A percentile compares a stretch with the other conserved stretches of the same genome.
Conservation (phyloP, 1,139 yeast species). For the Kurtzmaniella quercitrusa region DNA sequence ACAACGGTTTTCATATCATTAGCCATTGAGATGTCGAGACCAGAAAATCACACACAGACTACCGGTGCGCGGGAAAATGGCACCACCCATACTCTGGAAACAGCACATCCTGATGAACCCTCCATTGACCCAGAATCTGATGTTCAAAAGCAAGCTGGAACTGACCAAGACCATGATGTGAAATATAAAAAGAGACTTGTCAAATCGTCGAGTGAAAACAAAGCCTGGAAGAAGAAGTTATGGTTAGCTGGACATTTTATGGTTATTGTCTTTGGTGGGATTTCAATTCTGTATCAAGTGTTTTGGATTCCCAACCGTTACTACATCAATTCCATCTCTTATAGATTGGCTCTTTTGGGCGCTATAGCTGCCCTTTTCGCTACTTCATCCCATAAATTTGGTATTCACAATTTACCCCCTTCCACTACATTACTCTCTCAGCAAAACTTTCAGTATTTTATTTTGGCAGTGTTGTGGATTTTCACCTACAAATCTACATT, state of each 20-base stretch:
- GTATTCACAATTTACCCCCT: slow-evolving; percentile 48
- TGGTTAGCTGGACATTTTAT: slow-evolving; percentile 64
- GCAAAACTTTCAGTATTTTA: slow-evolving; percentile 63
- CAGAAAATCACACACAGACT: background rate
- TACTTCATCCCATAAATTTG: slow-evolving; percentile 57
- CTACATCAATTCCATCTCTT: slow-evolving; percentile 42
- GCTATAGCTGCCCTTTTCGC: slow-evolving; percentile 50
- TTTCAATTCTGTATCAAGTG: slow-evolving; percentile 46
- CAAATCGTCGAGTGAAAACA: slow-evolving; percentile 33
- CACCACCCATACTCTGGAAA: background rate
- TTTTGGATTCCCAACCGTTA: slow-evolving; percentile 41
- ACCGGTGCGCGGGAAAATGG: background rate
- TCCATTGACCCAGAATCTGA: slow-evolving; percentile 5
- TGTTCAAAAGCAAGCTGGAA: slow-evolving; percentile 19
- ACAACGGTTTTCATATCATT: background rate
- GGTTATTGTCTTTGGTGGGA: slow-evolving; percentile 46
- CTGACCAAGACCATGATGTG: slow-evolving; percentile 16
- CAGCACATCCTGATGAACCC: background rate
- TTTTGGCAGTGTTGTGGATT: slow-evolving; percentile 55
- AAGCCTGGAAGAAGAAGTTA: slow-evolving; percentile 40
- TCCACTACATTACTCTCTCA: slow-evolving; percentile 57
- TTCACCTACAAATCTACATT: slow-evolving; percentile 62
- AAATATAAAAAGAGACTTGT: slow-evolving; percentile 29
- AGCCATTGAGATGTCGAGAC: background rate
- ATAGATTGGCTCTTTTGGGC: slow-evolving; percentile 55